Evolutionary conservation across 2,329 filamentous ascomycete species (phyloP).

Genomic region (Metarhizium album): DNA sequence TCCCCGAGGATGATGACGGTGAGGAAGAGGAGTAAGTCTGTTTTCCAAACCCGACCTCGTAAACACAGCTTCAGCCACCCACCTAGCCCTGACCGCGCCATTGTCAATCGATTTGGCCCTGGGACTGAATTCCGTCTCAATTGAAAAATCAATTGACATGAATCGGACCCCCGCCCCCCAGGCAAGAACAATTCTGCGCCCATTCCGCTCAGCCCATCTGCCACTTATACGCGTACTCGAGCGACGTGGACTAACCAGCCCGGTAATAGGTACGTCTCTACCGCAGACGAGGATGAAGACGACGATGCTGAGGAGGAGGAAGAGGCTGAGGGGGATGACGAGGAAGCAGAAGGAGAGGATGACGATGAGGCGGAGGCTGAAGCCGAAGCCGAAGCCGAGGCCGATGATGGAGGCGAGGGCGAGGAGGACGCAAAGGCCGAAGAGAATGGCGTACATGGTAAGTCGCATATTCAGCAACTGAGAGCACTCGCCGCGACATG

Average conservation of each 20-base stretch:
- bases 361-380: conserved; percentile 20
- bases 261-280: conserved; percentile 22
- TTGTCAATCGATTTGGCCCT: not conserved
- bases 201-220: not conserved
- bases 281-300: conserved; percentile 29
- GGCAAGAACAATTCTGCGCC: not conserved
- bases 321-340: conserved; percentile 26
- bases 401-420: conserved; percentile 14
- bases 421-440: conserved; percentile 13
- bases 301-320: conserved; percentile 29
- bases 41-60: not conserved
- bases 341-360: conserved; percentile 25
- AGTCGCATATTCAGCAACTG: conserved; percentile 7
- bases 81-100: not conserved
- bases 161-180: not conserved
- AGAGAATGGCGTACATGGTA: conserved; percentile 26
- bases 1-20: conserved; percentile 39
- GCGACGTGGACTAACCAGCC: conserved; percentile 1
- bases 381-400: conserved; percentile 14
- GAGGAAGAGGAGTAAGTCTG: conserved; percentile 43
- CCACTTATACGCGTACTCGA: conserved; percentile 1
- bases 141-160: not conserved
- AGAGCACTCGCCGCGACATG: not conserved
- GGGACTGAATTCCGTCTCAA: not conserved
- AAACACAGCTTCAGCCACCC: not conserved